Conservation (phyloP, 345 rosid species). For the Syzygium grande region DNA sequence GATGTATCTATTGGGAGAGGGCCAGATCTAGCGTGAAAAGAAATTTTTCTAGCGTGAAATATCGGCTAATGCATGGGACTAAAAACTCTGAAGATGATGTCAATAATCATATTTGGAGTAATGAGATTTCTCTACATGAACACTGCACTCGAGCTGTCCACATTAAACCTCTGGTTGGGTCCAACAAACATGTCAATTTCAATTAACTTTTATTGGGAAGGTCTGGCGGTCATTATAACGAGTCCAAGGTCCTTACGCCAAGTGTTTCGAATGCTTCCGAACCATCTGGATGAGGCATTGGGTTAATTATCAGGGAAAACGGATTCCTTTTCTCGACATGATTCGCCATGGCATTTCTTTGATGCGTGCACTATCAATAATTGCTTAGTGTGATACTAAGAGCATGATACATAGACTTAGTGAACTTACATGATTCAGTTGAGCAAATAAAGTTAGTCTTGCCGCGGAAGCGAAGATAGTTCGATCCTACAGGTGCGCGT, state of each 20-base stretch:
- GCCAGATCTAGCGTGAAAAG: too few species aligned
- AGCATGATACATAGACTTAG: background rate
- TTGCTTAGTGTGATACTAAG: background rate
- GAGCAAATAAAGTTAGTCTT: background rate
- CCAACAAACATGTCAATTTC: too few species aligned
- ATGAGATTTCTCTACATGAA: too few species aligned
- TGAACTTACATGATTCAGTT: background rate
- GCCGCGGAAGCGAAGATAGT: background rate
- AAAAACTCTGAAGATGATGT: too few species aligned
- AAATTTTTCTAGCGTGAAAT: too few species aligned
- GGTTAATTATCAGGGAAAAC: background rate
- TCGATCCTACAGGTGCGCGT: background rate
- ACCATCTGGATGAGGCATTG: background rate
- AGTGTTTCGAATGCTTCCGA: background rate
- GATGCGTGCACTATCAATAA: background rate
- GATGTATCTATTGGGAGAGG: too few species aligned
- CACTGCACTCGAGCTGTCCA: too few species aligned
- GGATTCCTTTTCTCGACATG: background rate
- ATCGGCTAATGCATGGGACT: too few species aligned
- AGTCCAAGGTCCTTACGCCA: background rate
- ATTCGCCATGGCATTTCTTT: background rate
- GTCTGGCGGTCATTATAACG: background rate
- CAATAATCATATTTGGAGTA: too few species aligned
- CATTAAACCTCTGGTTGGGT: too few species aligned
- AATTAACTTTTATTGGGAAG: background rate